These are phyloP conservation scores for Emmonsiellopsis sp. DNA, from an alignment of 2,329 filamentous ascomycete species.

Conservation along the genomic window DNA sequence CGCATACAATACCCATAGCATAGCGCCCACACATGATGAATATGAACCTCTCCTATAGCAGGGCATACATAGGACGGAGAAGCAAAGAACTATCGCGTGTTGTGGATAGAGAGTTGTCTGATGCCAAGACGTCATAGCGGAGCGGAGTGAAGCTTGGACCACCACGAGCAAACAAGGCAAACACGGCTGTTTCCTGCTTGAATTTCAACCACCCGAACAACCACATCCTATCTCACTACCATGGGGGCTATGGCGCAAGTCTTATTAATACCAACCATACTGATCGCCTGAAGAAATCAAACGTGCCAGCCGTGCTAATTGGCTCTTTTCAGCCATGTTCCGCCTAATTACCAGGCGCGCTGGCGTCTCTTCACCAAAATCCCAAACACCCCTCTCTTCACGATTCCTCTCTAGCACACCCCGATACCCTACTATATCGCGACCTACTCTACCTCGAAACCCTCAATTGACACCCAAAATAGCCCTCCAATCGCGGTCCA, in stretches of 20 bases:
- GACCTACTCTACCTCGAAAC: conserved; percentile 4
- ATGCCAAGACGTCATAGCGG: conserved; percentile 5
- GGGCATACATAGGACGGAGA: background rate
- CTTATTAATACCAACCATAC: background rate
- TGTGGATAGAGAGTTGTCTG: background rate
- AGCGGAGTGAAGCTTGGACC: conserved; percentile 18
- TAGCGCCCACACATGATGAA: conserved; percentile 59
- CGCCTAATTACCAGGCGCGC: conserved; percentile 21
- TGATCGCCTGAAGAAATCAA: background rate
- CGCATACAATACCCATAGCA: conserved; percentile 50
- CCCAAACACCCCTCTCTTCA: conserved; percentile 12
- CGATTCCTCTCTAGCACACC: conserved; percentile 7
- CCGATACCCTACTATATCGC: conserved; percentile 6
- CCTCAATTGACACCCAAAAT: background rate
- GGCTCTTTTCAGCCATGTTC: conserved; percentile 14
- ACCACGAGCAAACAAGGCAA: conserved; percentile 6
- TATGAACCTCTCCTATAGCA: background rate
- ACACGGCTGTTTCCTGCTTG: background rate
- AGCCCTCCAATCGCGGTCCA: conserved; percentile 13
- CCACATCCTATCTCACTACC: background rate
- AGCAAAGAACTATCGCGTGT: background rate
- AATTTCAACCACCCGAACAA: background rate
- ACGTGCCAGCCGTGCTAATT: background rate
- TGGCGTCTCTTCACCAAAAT: conserved; percentile 15
- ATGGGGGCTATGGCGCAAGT: too few species aligned